Percentiles rank a stretch among this genome's conserved stretches.
These are phyloP conservation scores for Poa pratensis DNA, from an alignment of 176 grass and related monocot genomes.

Conservation along the genomic window DNA sequence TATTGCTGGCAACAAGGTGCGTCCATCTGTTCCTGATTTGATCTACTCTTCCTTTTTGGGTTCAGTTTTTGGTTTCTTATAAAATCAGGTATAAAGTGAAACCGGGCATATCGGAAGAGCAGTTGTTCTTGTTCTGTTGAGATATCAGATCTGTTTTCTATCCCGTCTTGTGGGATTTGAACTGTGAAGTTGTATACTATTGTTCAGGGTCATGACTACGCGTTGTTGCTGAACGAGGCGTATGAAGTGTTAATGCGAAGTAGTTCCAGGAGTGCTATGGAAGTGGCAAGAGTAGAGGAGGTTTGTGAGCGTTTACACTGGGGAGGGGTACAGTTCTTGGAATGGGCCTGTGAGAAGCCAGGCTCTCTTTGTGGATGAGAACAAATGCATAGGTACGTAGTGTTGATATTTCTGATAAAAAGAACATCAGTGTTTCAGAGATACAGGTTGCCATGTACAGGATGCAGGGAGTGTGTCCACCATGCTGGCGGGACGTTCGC, in stretches of 20 bases:
- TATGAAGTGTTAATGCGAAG: slow-evolving; percentile 53
- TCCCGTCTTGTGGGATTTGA: slow-evolving; percentile 2
- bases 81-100: not conserved
- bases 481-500: slow-evolving; percentile 57
- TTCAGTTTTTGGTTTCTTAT: not conserved
- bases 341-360: slow-evolving; percentile 61
- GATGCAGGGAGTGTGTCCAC: slow-evolving; percentile 67
- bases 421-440: not conserved
- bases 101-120: not conserved
- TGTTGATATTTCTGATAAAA: not conserved
- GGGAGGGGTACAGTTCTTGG: slow-evolving; percentile 67
- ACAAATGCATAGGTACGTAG: slow-evolving; percentile 71
- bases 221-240: slow-evolving; percentile 64
- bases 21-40: slow-evolving; percentile 22
- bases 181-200: slow-evolving; percentile 8
- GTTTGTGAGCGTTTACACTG: slow-evolving; percentile 42
- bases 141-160: slow-evolving; percentile 12
- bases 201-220: slow-evolving; percentile 63
- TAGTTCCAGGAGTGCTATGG: slow-evolving; percentile 31
- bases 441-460: slow-evolving; percentile 21
- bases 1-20: slow-evolving; percentile 63
- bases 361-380: slow-evolving; percentile 71
- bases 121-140: not conserved
- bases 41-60: not conserved
- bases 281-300: slow-evolving; percentile 29